Conservation (phyloP, 352 stramenopile species). For the Achlya hypogyna region DNA sequence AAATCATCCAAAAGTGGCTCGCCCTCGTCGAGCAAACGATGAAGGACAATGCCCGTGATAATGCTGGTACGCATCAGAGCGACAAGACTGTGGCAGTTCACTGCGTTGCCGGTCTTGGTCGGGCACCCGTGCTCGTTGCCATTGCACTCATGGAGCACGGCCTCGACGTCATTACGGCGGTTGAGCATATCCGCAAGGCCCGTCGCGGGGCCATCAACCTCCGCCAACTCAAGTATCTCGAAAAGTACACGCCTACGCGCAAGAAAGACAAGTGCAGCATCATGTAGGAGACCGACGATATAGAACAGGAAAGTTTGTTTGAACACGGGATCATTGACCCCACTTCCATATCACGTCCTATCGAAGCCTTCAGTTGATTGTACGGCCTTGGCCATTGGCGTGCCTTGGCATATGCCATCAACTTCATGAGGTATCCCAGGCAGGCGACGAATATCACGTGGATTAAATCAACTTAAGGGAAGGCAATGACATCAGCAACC, state of each 20-base stretch:
- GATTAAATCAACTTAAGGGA: no score
- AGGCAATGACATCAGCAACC: no score
- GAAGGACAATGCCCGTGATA: constrained; percentile 71
- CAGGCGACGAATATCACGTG: no score
- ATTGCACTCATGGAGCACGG: constrained; percentile 97
- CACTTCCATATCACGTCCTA: no score
- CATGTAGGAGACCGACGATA: constrained; percentile 39
- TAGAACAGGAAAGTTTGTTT: not conserved
- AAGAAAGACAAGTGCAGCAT: constrained; percentile 75
- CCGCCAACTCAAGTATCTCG: constrained; percentile 96
- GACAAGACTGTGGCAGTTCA: constrained; percentile 92
- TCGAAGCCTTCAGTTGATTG: no score
- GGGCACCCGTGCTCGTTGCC: constrained; percentile 94
- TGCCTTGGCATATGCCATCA: no score
- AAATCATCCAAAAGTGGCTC: constrained; percentile 93
- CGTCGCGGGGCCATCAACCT: constrained; percentile 96
- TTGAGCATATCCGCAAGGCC: constrained; percentile 94
- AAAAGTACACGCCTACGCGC: constrained; percentile 87
- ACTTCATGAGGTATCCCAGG: no score
- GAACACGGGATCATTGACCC: no score
- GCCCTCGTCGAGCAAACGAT: constrained; percentile 92
- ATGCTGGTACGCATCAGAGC: constrained; percentile 12
- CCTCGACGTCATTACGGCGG: constrained; percentile 93
- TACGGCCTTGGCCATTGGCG: no score
- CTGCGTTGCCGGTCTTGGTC: constrained; percentile 95